Conservation (phyloP, 139 green algal species). For the Auxenochlorella pyrenoidosa region DNA sequence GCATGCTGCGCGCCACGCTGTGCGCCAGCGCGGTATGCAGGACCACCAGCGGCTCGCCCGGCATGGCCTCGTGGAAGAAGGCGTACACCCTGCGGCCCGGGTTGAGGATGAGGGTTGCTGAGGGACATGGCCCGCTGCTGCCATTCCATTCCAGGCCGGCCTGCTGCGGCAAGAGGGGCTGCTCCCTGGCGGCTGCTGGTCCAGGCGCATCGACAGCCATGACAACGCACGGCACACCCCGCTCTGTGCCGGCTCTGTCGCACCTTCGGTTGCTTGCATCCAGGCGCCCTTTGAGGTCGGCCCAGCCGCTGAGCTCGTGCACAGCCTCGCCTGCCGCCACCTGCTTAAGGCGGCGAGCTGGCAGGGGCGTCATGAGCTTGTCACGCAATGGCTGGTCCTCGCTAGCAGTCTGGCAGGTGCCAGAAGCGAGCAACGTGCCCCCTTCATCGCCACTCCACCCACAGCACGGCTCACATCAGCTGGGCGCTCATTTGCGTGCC, state of each 20-base stretch:
- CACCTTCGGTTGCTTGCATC: conserved; percentile 31
- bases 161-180: background rate
- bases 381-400: too few relatives aligned
- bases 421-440: background rate
- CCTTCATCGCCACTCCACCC: background rate
- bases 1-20: conserved; percentile 8
- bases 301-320: conserved; percentile 63
- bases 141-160: too few relatives aligned
- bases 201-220: too few relatives aligned
- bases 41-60: conserved; percentile 80
- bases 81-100: conserved; percentile 65
- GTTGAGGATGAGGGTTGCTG: background rate
- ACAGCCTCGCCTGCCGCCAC: conserved; percentile 73
- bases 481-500: too few relatives aligned
- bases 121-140: too few relatives aligned
- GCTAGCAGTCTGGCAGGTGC: background rate
- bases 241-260: background rate
- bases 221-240: too few relatives aligned
- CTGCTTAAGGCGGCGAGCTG: background rate
- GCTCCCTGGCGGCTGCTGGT: too few relatives aligned
- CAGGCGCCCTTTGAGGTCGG: conserved; percentile 68
- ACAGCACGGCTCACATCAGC: too few relatives aligned
- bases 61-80: conserved; percentile 69
- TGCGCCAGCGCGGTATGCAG: conserved; percentile 74
- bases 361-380: too few relatives aligned